phyloP scores from a whole-genome alignment of 2,329 filamentous ascomycete genomes.

The Colletotrichum sublineola region DNA sequence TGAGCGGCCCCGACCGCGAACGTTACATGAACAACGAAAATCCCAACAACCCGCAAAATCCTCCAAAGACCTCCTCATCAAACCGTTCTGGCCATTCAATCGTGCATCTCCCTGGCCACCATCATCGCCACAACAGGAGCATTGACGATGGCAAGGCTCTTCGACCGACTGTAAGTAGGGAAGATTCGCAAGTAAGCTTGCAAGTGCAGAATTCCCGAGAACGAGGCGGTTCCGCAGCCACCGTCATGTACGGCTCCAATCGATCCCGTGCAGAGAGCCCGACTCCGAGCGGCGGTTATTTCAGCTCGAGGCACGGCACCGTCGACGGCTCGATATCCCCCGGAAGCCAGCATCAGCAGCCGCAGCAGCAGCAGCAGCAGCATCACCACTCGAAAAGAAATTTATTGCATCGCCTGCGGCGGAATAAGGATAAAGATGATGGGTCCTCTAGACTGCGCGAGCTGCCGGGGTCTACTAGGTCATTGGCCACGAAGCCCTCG shows the following conservation, averaged over 20 bases:
- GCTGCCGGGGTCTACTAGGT: slow-evolving; percentile 66
- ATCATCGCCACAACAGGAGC: slow-evolving; percentile 77
- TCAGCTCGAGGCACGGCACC: slow-evolving; percentile 63
- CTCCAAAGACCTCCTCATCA: slow-evolving; percentile 73
- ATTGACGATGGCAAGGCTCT: slow-evolving; percentile 75
- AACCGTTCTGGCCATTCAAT: slow-evolving; percentile 70
- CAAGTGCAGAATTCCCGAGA: slow-evolving; percentile 62
- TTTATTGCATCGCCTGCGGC: slow-evolving; percentile 63
- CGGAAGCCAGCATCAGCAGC: slow-evolving; percentile 51
- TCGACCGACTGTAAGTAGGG: slow-evolving; percentile 80
- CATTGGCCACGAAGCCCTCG: slow-evolving; percentile 65
- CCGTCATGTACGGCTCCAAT: slow-evolving; percentile 57
- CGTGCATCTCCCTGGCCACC: slow-evolving; percentile 75
- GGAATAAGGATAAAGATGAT: slow-evolving; percentile 69
- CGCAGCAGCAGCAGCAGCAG: slow-evolving; percentile 44
- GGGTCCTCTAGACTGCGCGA: slow-evolving; percentile 59
- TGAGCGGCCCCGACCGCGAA: slow-evolving; percentile 77
- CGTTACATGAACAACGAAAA: slow-evolving; percentile 69
- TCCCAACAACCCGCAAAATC: slow-evolving; percentile 59
- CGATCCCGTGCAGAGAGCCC: slow-evolving; percentile 81
- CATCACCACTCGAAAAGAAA: slow-evolving; percentile 62
- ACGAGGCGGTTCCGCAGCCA: slow-evolving; percentile 59
- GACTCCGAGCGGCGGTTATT: slow-evolving; percentile 76
- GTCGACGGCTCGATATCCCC: slow-evolving; percentile 72
- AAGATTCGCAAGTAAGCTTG: slow-evolving; percentile 73